Conservation (phyloP, 2,329 filamentous ascomycete species). For the Phaeosphaeriaceae sp. region DNA sequence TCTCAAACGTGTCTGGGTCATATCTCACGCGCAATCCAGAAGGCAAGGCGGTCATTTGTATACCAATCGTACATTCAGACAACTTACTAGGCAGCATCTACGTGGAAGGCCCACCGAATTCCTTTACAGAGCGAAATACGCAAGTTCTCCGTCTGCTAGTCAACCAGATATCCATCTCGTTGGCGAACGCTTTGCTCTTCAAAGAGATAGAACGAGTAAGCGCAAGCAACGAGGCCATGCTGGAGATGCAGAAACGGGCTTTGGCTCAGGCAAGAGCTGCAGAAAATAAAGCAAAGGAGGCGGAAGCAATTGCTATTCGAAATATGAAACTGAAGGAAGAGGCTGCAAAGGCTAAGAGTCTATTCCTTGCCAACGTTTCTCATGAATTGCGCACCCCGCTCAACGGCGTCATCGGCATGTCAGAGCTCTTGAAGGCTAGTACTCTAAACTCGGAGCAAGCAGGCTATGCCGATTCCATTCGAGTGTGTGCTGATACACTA, state of each 20-base stretch:
- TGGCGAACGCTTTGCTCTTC: slow-evolving; percentile 69
- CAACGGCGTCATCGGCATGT: slow-evolving; percentile 64
- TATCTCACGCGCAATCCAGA: slow-evolving; percentile 73
- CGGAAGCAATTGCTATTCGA: slow-evolving; percentile 76
- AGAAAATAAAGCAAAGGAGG: slow-evolving; percentile 76
- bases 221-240: slow-evolving; percentile 78
- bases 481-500: slow-evolving; percentile 66
- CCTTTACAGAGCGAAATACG: slow-evolving; percentile 73
- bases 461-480: slow-evolving; percentile 68
- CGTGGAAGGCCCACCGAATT: slow-evolving; percentile 76
- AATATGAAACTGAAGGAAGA: slow-evolving; percentile 85
- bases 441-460: slow-evolving; percentile 63
- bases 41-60: slow-evolving; percentile 78
- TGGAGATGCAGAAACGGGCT: slow-evolving; percentile 76
- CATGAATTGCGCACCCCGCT: slow-evolving; percentile 65
- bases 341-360: slow-evolving; percentile 81
- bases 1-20: slow-evolving; percentile 73
- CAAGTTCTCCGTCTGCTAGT: slow-evolving; percentile 69
- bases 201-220: slow-evolving; percentile 77
- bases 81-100: slow-evolving; percentile 78
- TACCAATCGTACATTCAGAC: slow-evolving; percentile 76
- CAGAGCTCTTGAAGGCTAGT: slow-evolving; percentile 66
- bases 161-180: slow-evolving; percentile 73
- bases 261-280: slow-evolving; percentile 74
- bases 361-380: slow-evolving; percentile 67